Evolutionary conservation across 768 basidiomycete species (phyloP), one percentile per base, ranked within the genome.

Genomic region (Leccinum boreale): DNA sequence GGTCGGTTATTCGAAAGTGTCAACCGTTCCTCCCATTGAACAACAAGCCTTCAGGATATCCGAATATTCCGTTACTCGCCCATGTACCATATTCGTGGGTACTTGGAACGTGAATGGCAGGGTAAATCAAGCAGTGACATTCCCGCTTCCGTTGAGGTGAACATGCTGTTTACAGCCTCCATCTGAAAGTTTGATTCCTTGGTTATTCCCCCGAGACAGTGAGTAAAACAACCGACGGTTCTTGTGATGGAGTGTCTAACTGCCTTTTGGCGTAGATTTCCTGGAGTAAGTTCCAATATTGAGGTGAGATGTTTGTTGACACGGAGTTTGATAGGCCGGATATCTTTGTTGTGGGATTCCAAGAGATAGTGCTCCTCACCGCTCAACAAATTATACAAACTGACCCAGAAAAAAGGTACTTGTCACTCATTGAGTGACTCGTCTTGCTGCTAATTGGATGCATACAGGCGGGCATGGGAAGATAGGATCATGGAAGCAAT

Each of bases 301-400:
- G 2, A 55, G 17, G 6, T 58, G 36, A 5, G 61, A 75, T 72
- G 62, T 55, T 76, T 50, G 39, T 58, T 66, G 57, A 67, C 8
- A 15, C 11, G 17, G 52, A 46, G 62, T 48, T 19, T 24, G 48
- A 36, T 53, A 91, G 90, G 46, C 94, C 94, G 6, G 94, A 98
- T 67, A 85, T 98, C 60, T 87, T 96, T 69, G 87, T 87, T 21
- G 78, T 98, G 28, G 92, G 91, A 2, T 97, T 98, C 70, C 95
- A 99, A 73, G 97, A 99, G 73, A 94, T 99, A 53, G 97, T 99
- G 0, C 94, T 94, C 4, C 81, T 99, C 49, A 98, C 93, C n/a
- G 93, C 97, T 3, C 93, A 95, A 66, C 95, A 98, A 70, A 98
- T 99, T 45, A 80, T 98, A 15, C 94, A 97, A 71, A 89, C 94